phyloP scores from a whole-genome alignment of 768 basidiomycete genomes.

The Podaxis carcinomalis region DNA sequence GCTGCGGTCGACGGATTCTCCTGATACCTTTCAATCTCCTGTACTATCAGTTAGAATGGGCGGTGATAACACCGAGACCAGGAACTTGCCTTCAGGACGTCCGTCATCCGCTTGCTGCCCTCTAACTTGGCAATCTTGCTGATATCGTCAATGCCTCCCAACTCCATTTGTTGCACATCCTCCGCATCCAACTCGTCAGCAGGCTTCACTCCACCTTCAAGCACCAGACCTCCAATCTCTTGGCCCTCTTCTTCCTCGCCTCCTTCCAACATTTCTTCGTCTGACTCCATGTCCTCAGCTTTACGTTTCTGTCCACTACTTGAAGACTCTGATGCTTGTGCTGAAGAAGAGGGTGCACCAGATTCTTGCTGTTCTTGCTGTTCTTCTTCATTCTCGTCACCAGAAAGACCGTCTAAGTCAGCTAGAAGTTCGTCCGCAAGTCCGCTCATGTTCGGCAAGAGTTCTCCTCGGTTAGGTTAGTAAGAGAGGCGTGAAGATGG shows the following conservation, averaged over 20 bases:
- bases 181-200: conserved; percentile 96
- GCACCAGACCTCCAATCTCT: conserved; percentile 55
- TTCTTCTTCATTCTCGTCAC: conserved; percentile 54
- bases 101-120: conserved; percentile 82
- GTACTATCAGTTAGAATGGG: not conserved
- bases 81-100: conserved; percentile 67
- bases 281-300: conserved; percentile 48
- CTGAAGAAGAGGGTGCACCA: conserved; percentile 5
- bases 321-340: conserved; percentile 5
- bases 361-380: conserved; percentile 22
- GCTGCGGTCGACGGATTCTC: conserved; percentile 75
- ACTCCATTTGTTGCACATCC: conserved; percentile 92
- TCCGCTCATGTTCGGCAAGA: conserved; percentile 50
- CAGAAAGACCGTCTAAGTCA: conserved; percentile 85
- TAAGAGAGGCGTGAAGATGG: not conserved
- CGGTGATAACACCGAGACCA: not conserved
- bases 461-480: not conserved
- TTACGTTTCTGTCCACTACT: conserved; percentile 58
- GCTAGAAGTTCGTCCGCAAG: conserved; percentile 92
- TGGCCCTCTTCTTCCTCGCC: conserved; percentile 42
- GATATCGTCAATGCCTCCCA: conserved; percentile 82
- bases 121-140: conserved; percentile 84
- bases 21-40: conserved; percentile 91
- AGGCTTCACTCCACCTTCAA: conserved; percentile 85
- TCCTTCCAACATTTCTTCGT: conserved; percentile 36